Conservation (phyloP, 2,329 filamentous ascomycete species). For the Stachybotrys chartarum region DNA sequence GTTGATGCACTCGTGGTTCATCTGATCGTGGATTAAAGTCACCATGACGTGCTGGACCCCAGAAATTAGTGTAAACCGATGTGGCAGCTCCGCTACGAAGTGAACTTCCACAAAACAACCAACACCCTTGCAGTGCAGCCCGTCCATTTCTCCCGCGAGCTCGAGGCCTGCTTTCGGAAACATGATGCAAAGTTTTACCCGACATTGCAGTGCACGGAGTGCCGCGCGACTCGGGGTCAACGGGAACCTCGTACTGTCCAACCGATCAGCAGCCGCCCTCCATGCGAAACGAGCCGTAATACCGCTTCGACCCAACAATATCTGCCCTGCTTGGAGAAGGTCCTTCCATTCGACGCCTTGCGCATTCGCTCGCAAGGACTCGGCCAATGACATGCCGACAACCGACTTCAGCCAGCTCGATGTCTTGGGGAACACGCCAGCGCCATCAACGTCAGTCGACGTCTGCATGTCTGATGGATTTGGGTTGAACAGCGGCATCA, state of each 20-base stretch:
- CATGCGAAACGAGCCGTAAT: conserved; percentile 7
- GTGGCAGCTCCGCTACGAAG: not conserved
- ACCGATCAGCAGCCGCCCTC: not conserved
- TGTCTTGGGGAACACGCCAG: conserved; percentile 67
- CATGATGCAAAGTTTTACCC: conserved; percentile 11
- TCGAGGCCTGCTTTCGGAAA: not conserved
- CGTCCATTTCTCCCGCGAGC: too few relatives aligned
- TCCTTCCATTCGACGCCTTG: conserved; percentile 13
- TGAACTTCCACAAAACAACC: not conserved
- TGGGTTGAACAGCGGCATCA: conserved; percentile 72
- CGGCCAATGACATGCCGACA: conserved; percentile 24
- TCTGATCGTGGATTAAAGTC: not conserved
- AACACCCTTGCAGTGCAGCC: not conserved
- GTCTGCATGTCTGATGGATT: conserved; percentile 80
- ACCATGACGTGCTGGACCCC: conserved; percentile 17
- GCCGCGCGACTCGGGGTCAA: not conserved
- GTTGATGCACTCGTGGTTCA: not conserved
- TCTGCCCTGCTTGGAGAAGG: not conserved
- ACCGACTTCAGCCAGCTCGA: conserved; percentile 70
- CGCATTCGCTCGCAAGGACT: not conserved
- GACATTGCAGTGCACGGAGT: conserved; percentile 11
- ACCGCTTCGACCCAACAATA: not conserved
- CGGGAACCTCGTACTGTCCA: not conserved
- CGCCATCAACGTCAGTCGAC: conserved; percentile 77
- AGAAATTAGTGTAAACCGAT: conserved; percentile 9